Evolutionary conservation across 2,329 filamentous ascomycete genomes (phyloP), one percentile per base, ranked within the genome.

Genomic region (Scolecobasidium constrictum): DNA sequence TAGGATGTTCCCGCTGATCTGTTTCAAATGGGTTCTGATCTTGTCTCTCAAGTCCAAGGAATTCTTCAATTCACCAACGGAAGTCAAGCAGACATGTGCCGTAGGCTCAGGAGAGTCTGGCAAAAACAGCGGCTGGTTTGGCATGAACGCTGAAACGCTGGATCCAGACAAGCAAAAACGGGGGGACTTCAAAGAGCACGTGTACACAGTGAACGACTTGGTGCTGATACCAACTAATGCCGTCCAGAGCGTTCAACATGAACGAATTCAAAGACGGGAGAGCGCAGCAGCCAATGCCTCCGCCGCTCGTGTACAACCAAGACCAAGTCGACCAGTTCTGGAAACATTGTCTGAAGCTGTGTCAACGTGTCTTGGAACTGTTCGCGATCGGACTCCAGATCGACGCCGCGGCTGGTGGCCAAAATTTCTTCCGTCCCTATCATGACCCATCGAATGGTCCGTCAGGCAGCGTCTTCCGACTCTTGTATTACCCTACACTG

Each of bases 111-210:
- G 72, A 38, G 58, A 58, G 47, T 65, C 64, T 1, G 61, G 61
- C 26, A 64, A 92, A 67, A 96, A 96, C 56, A 77, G 79, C 34
- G 92, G 90, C 46, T 98, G 88, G 87, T 77, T 83, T 2, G 78
- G 78, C 13, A 88, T 94, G 83, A 83, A 90, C 54, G 77, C 78
- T 11, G 90, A 98, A 64, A 90, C 82, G 1, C 67, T 96, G 9
- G 90, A 96, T 58, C 86, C 88, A 3, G 77, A 79, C 51, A 78
- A 79, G 44, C 87, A 95, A 60, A 77, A 79, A 81, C 68, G 78
- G 19, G 85, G 85, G 13, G 87, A 94, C 56, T 86, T 86, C 53
- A 94, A 94, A 70, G 86, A 94, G 85, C 88, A 63, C 54, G 66
- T 53, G 11, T 38, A 28, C 21, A 33, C 12, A 11, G 31, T 18